phyloP scores from a whole-genome alignment of 164 flowering plant species.

The Pachysandra terminalis region DNA sequence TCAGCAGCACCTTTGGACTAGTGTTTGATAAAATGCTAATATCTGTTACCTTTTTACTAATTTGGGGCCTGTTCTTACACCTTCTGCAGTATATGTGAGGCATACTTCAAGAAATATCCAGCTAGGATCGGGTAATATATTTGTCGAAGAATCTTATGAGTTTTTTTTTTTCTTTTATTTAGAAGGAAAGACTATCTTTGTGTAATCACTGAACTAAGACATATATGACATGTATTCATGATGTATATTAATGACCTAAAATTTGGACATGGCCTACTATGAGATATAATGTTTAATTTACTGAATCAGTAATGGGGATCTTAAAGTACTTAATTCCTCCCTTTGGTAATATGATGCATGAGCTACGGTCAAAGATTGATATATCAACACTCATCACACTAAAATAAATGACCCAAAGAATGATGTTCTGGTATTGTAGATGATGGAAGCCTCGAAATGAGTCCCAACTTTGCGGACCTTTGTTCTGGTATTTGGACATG shows the following conservation, averaged over 20 bases:
- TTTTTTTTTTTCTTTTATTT: neutral
- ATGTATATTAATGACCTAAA: neutral
- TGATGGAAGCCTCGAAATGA: neutral
- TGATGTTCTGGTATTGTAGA: neutral
- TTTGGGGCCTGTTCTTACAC: slow-evolving; percentile 6
- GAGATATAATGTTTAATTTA: neutral
- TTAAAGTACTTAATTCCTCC: neutral
- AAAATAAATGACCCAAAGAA: neutral
- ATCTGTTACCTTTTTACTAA: slow-evolving; percentile 6
- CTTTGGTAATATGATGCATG: neutral
- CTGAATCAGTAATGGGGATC: neutral
- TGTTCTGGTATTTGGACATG: neutral
- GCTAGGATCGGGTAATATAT: slow-evolving; percentile 69
- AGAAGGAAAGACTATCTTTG: neutral
- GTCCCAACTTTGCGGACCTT: neutral
- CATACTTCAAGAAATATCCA: slow-evolving; percentile 93
- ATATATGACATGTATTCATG: neutral
- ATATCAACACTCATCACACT: neutral
- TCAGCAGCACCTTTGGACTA: neutral
- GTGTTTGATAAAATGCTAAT: neutral
- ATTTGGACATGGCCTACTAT: too few relatives aligned
- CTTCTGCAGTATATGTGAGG: slow-evolving; percentile 83
- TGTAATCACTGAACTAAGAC: neutral
- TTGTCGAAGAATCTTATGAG: neutral
- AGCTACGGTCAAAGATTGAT: neutral